These are phyloP conservation scores for Microbotryum violaceum DNA, from an alignment of 1,284 basidiomycete genomes.

Conservation along the genomic window DNA sequence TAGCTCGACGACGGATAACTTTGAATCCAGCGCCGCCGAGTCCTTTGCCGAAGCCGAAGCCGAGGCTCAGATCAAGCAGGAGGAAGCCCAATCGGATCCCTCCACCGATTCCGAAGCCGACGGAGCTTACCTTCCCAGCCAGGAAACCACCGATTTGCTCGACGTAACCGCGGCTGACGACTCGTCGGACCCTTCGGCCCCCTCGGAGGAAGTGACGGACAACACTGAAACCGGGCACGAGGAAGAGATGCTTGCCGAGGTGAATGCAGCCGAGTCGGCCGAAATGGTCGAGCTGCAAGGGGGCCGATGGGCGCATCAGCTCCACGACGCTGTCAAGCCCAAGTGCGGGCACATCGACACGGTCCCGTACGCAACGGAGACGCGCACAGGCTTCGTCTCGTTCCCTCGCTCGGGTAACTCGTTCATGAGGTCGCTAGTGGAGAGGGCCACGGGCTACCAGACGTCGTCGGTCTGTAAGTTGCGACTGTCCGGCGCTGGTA, in stretches of 20 bases:
- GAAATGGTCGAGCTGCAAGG: constrained; percentile 15
- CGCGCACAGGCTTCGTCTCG: constrained; percentile 15
- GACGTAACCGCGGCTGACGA: no score
- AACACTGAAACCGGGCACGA: neutral
- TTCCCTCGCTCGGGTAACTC: constrained; percentile 27
- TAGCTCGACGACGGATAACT: neutral
- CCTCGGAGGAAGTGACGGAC: no score
- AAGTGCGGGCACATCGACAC: constrained; percentile 7
- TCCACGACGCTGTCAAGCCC: constrained; percentile 13
- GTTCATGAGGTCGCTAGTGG: constrained; percentile 24
- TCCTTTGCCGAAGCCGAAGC: neutral
- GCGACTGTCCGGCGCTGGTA: neutral
- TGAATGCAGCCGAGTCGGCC: constrained; percentile 9
- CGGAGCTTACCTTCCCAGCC: no score
- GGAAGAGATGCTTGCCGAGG: neutral
- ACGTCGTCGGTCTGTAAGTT: constrained; percentile 17
- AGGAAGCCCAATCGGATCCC: neutral
- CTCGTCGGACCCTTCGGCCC: no score
- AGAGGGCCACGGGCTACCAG: constrained; percentile 31
- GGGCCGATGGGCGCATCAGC: constrained; percentile 13
- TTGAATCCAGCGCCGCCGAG: neutral
- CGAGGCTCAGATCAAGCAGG: neutral
- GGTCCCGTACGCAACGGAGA: neutral
- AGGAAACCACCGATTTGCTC: no score
- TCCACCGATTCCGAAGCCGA: neutral